A percentile compares a stretch with the other conserved stretches of the same genome.
These are phyloP conservation scores for Lactifluus hygrophoroides DNA, from an alignment of 768 basidiomycete genomes.

Conservation along the genomic window DNA sequence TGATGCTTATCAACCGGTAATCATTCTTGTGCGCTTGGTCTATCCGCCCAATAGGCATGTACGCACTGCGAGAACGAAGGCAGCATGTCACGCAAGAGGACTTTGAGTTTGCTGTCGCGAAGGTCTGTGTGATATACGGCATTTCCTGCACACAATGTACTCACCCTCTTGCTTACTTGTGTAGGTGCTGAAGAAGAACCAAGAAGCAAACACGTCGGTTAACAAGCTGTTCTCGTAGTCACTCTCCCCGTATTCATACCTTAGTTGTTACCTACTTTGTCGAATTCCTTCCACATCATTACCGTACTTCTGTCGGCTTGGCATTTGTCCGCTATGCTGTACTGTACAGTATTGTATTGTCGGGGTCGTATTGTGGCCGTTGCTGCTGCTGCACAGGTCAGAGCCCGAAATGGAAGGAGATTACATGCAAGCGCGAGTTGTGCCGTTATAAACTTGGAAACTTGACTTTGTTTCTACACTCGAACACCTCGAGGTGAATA, in stretches of 20 bases:
- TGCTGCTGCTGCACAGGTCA: too few relatives aligned
- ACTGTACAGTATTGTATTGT: too few relatives aligned
- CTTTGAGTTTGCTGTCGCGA: constrained; percentile 97
- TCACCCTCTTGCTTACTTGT: background rate
- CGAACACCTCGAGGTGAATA: too few relatives aligned
- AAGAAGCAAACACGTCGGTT: constrained; percentile 88
- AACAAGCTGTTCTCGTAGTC: constrained; percentile 87
- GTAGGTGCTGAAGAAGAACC: constrained; percentile 90
- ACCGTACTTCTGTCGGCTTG: too few relatives aligned
- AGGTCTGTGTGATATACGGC: constrained; percentile 40
- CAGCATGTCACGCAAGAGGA: constrained; percentile 99
- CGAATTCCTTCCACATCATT: background rate
- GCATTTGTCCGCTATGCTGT: too few relatives aligned
- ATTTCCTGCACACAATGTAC: background rate
- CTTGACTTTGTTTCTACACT: too few relatives aligned
- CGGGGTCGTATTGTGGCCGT: too few relatives aligned
- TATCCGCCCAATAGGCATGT: constrained; percentile 60
- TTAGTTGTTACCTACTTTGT: background rate
- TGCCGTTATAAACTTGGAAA: too few relatives aligned
- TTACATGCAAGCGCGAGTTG: too few relatives aligned
- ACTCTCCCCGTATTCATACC: background rate
- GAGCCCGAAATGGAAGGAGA: too few relatives aligned
- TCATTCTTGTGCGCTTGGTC: background rate
- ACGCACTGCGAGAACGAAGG: constrained; percentile 87
- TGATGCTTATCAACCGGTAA: background rate